phyloP scores from a whole-genome alignment of 306 rosid species.

The Dalbergia oliveri region DNA sequence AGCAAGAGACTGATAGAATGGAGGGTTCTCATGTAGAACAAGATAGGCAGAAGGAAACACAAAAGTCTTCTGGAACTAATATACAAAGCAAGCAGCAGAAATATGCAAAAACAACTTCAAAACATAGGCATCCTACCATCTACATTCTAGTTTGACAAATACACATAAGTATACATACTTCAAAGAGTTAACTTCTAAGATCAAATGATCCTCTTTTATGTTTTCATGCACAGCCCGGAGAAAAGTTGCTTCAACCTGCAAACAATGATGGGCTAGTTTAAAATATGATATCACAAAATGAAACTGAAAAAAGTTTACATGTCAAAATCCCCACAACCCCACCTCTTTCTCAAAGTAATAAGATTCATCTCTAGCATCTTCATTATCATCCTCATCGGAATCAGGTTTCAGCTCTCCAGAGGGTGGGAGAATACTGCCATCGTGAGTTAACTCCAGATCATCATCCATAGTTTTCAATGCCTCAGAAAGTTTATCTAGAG shows the following conservation, averaged over 20 bases:
- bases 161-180: slow-evolving; percentile 62
- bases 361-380: slow-evolving; percentile 70
- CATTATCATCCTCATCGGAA: slow-evolving; percentile 75
- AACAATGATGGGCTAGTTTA: slow-evolving; percentile 22
- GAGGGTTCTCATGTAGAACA: too few relatives aligned
- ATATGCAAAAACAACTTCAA: not conserved
- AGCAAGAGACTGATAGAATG: not conserved
- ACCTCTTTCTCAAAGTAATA: slow-evolving; percentile 88
- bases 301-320: slow-evolving; percentile 31
- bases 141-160: slow-evolving; percentile 31
- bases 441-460: slow-evolving; percentile 68
- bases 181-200: slow-evolving; percentile 85
- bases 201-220: slow-evolving; percentile 72
- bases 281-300: slow-evolving; percentile 37
- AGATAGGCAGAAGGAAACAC: not conserved
- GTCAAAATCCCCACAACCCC: slow-evolving; percentile 49
- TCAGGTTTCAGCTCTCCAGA: slow-evolving; percentile 82
- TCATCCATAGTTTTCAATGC: slow-evolving; percentile 65
- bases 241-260: slow-evolving; percentile 97
- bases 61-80: not conserved
- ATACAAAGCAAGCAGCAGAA: not conserved
- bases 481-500: slow-evolving; percentile 81
- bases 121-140: not conserved
- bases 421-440: slow-evolving; percentile 74
- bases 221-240: slow-evolving; percentile 91